Conservation (phyloP, 352 stramenopile genomes). For the Blastocystis sp. region DNA sequence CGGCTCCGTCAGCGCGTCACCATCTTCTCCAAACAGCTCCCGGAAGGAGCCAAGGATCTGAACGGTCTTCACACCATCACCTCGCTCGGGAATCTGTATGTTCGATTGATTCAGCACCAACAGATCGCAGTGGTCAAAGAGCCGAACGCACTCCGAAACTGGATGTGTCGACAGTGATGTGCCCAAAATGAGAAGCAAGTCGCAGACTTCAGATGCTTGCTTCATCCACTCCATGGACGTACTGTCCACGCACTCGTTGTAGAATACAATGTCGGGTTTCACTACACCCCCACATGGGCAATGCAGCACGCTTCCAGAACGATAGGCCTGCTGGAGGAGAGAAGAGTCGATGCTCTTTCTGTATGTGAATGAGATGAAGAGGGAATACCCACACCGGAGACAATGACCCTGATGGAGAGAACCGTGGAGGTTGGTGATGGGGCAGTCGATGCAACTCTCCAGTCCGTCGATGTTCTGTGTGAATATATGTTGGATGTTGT, state of each 20-base stretch:
- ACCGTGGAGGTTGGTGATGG: conserved; percentile 53
- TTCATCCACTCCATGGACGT: neutral
- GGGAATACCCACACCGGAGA: conserved; percentile 4
- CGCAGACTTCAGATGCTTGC: neutral
- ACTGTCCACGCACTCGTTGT: conserved; percentile 18
- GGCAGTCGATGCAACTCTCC: conserved; percentile 3
- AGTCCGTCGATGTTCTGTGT: conserved; percentile 60
- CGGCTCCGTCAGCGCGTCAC: neutral
- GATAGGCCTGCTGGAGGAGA: neutral
- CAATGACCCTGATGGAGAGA: conserved; percentile 3
- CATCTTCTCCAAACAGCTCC: neutral
- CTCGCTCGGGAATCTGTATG: neutral
- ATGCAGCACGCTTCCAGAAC: neutral
- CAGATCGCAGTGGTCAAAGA: conserved; percentile 29
- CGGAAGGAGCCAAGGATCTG: conserved; percentile 50
- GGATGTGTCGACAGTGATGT: conserved; percentile 39
- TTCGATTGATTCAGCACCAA: conserved; percentile 25
- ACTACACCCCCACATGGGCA: conserved; percentile 31
- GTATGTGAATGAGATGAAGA: neutral
- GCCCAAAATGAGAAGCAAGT: conserved; percentile 43
- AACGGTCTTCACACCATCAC: neutral
- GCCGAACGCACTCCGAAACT: conserved; percentile 6
- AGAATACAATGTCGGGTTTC: conserved; percentile 60
- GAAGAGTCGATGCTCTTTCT: neutral
- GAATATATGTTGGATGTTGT: conserved; percentile 12